Conservation (phyloP, 2,329 filamentous ascomycete genomes). For the Rugonectria rugulosa region DNA sequence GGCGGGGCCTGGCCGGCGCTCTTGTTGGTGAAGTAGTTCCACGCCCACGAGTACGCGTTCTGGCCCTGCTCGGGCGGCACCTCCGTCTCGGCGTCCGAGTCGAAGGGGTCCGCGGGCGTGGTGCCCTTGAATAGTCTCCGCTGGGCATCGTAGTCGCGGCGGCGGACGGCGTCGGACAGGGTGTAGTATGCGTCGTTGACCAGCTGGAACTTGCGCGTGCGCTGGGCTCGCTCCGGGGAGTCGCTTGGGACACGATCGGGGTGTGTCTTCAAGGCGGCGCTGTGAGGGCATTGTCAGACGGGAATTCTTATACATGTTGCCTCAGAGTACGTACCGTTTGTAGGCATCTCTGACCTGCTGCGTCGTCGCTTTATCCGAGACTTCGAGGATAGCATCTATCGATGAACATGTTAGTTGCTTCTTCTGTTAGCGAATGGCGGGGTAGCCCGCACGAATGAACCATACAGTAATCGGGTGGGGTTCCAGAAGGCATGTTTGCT, state of each 20-base stretch:
- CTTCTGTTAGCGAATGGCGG: conserved; percentile 20
- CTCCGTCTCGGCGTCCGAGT: conserved; percentile 48
- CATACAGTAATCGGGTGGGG: conserved; percentile 68
- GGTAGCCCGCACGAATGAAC: too few relatives aligned
- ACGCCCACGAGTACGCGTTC: conserved; percentile 79
- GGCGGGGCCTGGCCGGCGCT: conserved; percentile 35
- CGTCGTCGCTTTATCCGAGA: conserved; percentile 76
- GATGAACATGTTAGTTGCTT: conserved; percentile 23
- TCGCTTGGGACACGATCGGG: conserved; percentile 87
- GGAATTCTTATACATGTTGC: background rate
- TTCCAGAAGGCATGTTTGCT: conserved; percentile 45
- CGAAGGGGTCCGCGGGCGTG: conserved; percentile 52
- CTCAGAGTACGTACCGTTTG: conserved; percentile 69
- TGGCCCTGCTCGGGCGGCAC: conserved; percentile 50
- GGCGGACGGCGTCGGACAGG: conserved; percentile 78
- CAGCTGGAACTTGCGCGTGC: conserved; percentile 89
- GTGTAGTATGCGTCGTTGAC: conserved; percentile 95
- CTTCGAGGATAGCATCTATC: conserved; percentile 75
- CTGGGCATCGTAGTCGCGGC: conserved; percentile 84
- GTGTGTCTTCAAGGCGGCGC: conserved; percentile 89
- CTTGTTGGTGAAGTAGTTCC: conserved; percentile 63
- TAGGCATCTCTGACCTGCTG: conserved; percentile 93
- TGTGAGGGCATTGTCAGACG: conserved; percentile 46
- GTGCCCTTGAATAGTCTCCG: conserved; percentile 44
- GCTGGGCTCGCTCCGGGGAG: conserved; percentile 80